Evolutionary conservation across 129 eudicot species (phyloP), one percentile per base, ranked within the genome.

Genomic region (Dittrichia graveolens): DNA sequence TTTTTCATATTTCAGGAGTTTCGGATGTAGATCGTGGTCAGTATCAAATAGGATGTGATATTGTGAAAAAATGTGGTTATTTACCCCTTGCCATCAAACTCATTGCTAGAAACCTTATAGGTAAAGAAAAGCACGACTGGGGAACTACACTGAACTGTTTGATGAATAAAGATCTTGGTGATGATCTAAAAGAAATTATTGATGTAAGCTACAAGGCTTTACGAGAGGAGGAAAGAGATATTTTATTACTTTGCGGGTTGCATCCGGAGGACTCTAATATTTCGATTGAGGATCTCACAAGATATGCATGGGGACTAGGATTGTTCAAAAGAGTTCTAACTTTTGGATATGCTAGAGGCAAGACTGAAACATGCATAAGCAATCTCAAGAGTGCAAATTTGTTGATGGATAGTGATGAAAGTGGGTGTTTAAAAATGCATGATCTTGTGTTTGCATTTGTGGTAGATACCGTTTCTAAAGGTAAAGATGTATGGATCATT

Each of bases 71-170:
- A 14, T 72, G 77, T 14, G 57, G 77, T 14, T 35, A 0, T 35
- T 35, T 72, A 59, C 77, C 77, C 43, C 47, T 72, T 1, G 77
- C 77, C 46, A 72, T 72, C 40, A 60, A 59, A 59, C 48, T 72
- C 47, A 60, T 72, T 60, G 69, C 59, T 5, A 4, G 39, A 34
- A 46, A 16, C 59, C 68, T 72, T 35, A 34, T 1, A 35, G 8
- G 11, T 14, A 3, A 60, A 72, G 38, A 72, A 4, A 8, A 0
- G 0, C n/a, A 0, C 5, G 67, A 8, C 35, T 72, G 77, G 77
- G 46, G 12, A 14, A 7, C 3, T 35, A 46, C 47, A 5, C 24
- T 5, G 5, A 2, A 9, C 6, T 59, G 60, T 8, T 72, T 72
- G 69, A 60, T 7, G 38, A 60, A 60, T 3, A 72, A 60, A 8